Base-by-base conservation (phyloP, 116 monocot genomes). In the Iris pallida region DNA sequence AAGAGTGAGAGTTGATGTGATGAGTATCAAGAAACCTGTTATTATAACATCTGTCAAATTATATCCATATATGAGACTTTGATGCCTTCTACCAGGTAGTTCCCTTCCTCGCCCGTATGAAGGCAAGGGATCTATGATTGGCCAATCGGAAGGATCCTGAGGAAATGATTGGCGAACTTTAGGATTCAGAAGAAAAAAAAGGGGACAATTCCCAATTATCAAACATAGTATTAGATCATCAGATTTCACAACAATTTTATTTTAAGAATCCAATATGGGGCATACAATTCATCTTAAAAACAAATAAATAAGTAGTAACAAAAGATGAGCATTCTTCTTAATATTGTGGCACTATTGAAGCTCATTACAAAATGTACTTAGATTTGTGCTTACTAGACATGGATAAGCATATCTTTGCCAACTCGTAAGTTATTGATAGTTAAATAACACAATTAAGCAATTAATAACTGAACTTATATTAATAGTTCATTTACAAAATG, bases 81-180 rank as follows among this genome's bases (percentile, higher is more conserved):
- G 84, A 68, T 96, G 89, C 65, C 96, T 83, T 80, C 66, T 76
- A 65, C 95, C 86, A 48, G 91, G 88, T 42, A 91, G 81, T 55
- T 94, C 94, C 41, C 85, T 76, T 14, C 95, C 95, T 60, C 91
- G 75, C 30, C 95, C 95, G 78, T 95, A 95, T 9, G 95, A 95
- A 55, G 95, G 90, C 53, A 95, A 78, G 5, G 95, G 91, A 64
- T 95, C 95, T 11, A 86, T 77, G 58, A 95, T 51, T 51, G 92
- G 92, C 90, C 88, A 94, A 53, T 85, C 59, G 5, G 68, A 74
- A 2, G 81, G 59, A 75, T 90, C 85, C 94, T 94, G 72, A 51
- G 13, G 13, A 13, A 51, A 7, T 13, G 49, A 2, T 51, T 51
- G 49, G 1, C 13, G 13, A 4, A 51, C 13, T 13, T 9, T 51